These are phyloP conservation scores for Kingdonia uniflora DNA, from an alignment of 164 flowering plant species.

Conservation along the genomic window DNA sequence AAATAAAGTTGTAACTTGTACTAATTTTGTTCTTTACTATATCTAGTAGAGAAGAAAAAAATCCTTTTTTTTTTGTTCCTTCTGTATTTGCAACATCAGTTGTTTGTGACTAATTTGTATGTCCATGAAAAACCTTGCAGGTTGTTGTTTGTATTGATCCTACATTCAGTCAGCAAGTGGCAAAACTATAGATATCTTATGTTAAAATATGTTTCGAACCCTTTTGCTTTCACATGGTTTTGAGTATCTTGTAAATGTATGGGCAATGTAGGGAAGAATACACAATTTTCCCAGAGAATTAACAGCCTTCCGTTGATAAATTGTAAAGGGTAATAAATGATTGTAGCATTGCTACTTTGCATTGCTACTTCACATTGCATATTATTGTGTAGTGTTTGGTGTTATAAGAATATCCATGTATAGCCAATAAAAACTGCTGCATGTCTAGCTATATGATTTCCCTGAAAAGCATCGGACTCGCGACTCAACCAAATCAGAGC, in stretches of 20 bases:
- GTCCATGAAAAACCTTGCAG: constrained; percentile 24
- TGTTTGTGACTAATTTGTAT: background rate
- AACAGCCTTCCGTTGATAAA: background rate
- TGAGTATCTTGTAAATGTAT: background rate
- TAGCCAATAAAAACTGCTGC: no score
- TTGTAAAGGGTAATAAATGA: constrained; percentile 22
- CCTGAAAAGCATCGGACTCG: no score
- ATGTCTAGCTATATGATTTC: no score
- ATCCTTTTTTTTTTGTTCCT: background rate
- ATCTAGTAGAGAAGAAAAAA: no score
- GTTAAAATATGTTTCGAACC: background rate
- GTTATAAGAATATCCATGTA: no score
- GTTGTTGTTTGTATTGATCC: constrained; percentile 93
- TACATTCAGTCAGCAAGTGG: constrained; percentile 29
- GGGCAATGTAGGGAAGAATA: background rate
- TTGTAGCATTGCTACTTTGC: constrained; percentile 18
- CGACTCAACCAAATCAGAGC: no score
- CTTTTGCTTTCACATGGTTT: background rate
- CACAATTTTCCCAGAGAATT: background rate
- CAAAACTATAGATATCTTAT: constrained; percentile 40
- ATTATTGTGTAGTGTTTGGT: no score
- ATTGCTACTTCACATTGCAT: constrained; percentile 8
- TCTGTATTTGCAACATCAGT: background rate
- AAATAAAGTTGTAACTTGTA: no score
- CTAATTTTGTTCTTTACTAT: no score